phyloP scores from a whole-genome alignment of 768 basidiomycete genomes.

The Naganishia antarctica region DNA sequence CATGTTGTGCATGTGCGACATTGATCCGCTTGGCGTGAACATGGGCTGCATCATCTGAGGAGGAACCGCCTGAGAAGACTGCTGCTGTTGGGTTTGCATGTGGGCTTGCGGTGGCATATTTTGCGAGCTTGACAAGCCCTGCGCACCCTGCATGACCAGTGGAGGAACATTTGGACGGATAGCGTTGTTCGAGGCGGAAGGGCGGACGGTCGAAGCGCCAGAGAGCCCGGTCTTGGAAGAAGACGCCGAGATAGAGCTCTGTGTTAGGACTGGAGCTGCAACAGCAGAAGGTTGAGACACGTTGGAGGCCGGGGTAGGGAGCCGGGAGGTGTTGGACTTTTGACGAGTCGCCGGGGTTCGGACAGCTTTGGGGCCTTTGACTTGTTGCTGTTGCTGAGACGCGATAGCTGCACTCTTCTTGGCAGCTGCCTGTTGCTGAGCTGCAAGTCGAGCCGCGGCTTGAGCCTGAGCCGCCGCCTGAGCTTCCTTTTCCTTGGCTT shows the following conservation, averaged over 20 bases:
- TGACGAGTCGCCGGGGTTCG: constrained; percentile 6
- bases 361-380: constrained; percentile 5
- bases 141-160: constrained; percentile 9
- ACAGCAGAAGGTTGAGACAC: constrained; percentile 7
- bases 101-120: neutral
- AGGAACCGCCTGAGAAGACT: constrained; percentile 2
- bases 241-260: constrained; percentile 14
- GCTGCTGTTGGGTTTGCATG: constrained; percentile 3
- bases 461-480: constrained; percentile 32
- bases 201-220: constrained; percentile 1
- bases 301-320: constrained; percentile 29
- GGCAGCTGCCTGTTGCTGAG: constrained; percentile 29
- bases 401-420: constrained; percentile 31
- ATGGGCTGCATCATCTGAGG: constrained; percentile 17
- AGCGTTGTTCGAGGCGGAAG: constrained; percentile 6
- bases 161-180: constrained; percentile 12
- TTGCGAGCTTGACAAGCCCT: neutral
- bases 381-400: constrained; percentile 16
- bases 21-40: constrained; percentile 9
- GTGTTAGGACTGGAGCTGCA: constrained; percentile 22
- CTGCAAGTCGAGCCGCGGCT: constrained; percentile 19
- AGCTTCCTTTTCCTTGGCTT: constrained; percentile 36
- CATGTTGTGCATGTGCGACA: constrained; percentile 18
- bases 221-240: neutral
- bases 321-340: constrained; percentile 3